These are phyloP conservation scores for Aspergillus latus DNA, from an alignment of 2,329 filamentous ascomycete species.

Conservation along the genomic window DNA sequence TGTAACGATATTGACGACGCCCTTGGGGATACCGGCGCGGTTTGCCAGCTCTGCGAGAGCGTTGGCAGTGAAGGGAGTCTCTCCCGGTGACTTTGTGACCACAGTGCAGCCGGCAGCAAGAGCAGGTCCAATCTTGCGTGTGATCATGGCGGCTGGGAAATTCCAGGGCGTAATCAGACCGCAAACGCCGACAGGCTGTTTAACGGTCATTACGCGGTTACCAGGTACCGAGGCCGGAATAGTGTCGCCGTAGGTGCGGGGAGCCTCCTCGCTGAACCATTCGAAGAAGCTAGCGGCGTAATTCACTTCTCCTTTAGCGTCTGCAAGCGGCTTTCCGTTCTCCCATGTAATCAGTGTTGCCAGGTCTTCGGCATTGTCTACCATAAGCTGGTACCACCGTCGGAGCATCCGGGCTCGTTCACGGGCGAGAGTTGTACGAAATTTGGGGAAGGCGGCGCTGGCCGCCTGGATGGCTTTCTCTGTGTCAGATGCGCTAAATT, in stretches of 20 bases:
- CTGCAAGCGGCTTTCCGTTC: constrained; percentile 66
- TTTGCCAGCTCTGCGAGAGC: constrained; percentile 83
- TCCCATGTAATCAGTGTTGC: constrained; percentile 68
- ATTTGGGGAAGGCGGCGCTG: constrained; percentile 64
- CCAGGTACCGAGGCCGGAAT: constrained; percentile 60
- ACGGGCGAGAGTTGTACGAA: constrained; percentile 60
- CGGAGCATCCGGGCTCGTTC: constrained; percentile 63
- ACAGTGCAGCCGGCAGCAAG: constrained; percentile 95
- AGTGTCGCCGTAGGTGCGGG: constrained; percentile 59
- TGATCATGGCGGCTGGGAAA: constrained; percentile 58
- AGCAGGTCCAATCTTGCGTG: constrained; percentile 54
- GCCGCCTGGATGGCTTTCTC: constrained; percentile 82
- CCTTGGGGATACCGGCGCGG: constrained; percentile 83
- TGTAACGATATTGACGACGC: constrained; percentile 87
- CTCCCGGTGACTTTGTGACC: constrained; percentile 84
- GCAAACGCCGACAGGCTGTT: constrained; percentile 67
- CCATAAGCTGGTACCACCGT: constrained; percentile 67
- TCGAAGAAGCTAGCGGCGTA: constrained; percentile 62
- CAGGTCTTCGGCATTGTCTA: constrained; percentile 65
- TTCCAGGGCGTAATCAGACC: constrained; percentile 69
- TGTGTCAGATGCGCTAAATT: constrained; percentile 77
- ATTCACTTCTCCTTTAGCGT: constrained; percentile 59
- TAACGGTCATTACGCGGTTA: constrained; percentile 63
- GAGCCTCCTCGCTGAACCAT: constrained; percentile 65
- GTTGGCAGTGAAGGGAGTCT: constrained; percentile 88